phyloP scores from a whole-genome alignment of 2,329 filamentous ascomycete genomes.

The Fusarium torulosum region DNA sequence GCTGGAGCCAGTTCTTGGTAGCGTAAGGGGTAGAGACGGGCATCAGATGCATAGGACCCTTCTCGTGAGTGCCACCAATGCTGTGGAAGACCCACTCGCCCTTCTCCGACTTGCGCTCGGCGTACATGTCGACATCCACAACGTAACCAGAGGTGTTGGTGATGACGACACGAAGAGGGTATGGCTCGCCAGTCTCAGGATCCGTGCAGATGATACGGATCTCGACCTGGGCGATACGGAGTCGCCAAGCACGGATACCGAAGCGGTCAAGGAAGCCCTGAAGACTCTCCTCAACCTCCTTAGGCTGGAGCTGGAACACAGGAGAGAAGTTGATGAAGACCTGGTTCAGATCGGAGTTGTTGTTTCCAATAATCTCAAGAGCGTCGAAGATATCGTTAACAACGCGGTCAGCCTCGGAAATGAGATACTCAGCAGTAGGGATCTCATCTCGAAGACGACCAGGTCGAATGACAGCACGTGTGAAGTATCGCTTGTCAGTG shows the following conservation, averaged over 20 bases:
- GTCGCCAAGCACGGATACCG: slow-evolving; percentile 92
- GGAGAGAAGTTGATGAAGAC: slow-evolving; percentile 99
- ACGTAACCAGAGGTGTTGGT: slow-evolving; percentile 99
- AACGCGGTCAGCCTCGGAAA: slow-evolving; percentile 94
- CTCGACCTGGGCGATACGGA: slow-evolving; percentile 96
- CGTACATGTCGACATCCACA: slow-evolving; percentile 97
- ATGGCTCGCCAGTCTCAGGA: slow-evolving; percentile 82
- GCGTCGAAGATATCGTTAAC: slow-evolving; percentile 99
- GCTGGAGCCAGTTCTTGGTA: slow-evolving; percentile 98
- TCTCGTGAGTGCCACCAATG: slow-evolving; percentile 94
- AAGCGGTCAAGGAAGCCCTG: slow-evolving; percentile 97
- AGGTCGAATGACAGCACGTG: slow-evolving; percentile 92
- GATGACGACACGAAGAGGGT: slow-evolving; percentile 95
- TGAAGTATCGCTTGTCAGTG: slow-evolving; percentile 98
- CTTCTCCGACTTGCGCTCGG: slow-evolving; percentile 97
- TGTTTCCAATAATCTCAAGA: slow-evolving; percentile 98
- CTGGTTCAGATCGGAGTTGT: slow-evolving; percentile 99
- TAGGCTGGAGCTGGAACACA: slow-evolving; percentile 90
- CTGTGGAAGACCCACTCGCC: slow-evolving; percentile 99
- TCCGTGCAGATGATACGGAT: slow-evolving; percentile 99
- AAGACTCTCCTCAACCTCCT: slow-evolving; percentile 91
- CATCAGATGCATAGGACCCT: slow-evolving; percentile 93
- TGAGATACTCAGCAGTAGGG: slow-evolving; percentile 97
- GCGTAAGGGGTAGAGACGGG: slow-evolving; percentile 93
- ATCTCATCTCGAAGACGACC: slow-evolving; percentile 97